Evolutionary conservation across 2,329 filamentous ascomycete genomes (phyloP).

Genomic region (Neophaeococcomyces aloes): DNA sequence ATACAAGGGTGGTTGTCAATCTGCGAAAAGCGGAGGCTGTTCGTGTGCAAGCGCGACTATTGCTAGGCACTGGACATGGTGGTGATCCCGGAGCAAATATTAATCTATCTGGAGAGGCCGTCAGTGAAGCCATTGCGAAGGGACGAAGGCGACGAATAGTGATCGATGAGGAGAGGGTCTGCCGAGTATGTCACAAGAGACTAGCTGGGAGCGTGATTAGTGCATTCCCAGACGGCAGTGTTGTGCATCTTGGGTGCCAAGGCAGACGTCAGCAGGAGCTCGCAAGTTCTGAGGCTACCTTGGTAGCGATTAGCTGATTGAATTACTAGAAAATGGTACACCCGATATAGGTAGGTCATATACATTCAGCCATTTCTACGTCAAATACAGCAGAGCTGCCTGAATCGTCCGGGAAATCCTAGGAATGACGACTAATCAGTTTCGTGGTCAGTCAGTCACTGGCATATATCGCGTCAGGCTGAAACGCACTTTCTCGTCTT

Average conservation of each 20-base stretch:
- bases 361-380: too few species aligned
- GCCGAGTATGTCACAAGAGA: slow-evolving; percentile 85
- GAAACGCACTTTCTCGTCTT: too few species aligned
- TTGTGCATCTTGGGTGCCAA: slow-evolving; percentile 74
- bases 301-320: background rate
- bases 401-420: too few species aligned
- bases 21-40: slow-evolving; percentile 70
- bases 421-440: too few species aligned
- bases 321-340: background rate
- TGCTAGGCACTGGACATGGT: slow-evolving; percentile 55
- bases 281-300: slow-evolving; percentile 1
- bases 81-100: slow-evolving; percentile 4
- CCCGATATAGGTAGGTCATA: background rate
- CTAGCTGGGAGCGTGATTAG: slow-evolving; percentile 84
- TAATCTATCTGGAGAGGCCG: background rate
- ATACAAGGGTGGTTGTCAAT: slow-evolving; percentile 65
- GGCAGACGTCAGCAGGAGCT: slow-evolving; percentile 29
- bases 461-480: too few species aligned
- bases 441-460: too few species aligned
- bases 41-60: slow-evolving; percentile 60
- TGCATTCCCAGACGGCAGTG: slow-evolving; percentile 64
- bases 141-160: slow-evolving; percentile 60
- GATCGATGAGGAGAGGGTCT: slow-evolving; percentile 78
- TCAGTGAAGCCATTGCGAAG: slow-evolving; percentile 30
- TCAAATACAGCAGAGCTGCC: too few species aligned